Base-by-base conservation (phyloP, 768 basidiomycete genomes). In the Hygrophorus pudorinus region DNA sequence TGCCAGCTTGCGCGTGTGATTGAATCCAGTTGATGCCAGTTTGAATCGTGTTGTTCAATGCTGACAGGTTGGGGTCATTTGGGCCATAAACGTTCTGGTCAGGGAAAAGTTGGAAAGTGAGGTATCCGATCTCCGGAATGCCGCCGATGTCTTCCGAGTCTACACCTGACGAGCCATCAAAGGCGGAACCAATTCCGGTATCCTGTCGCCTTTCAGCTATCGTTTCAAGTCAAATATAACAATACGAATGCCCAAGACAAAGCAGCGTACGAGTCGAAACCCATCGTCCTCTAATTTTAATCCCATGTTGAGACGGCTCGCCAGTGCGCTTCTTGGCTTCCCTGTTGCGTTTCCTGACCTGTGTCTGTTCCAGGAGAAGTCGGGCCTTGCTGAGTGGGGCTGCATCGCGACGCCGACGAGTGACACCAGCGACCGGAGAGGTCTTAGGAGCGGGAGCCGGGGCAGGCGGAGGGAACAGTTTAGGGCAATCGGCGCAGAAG, bases 71-170 rank as follows among this genome's bases (percentile, higher is more conserved):
- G 12, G 75, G 70, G 55, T 79, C 76, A 20, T 58, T 52, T 17
- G 66, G 46, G 24, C 62, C 72, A 51, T 81, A 82, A 30, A 59
- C 55, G 48, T 75, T 68, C 56, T 84, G 82, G 53, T 85, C 79
- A 14, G 82, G 81, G 70, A 83, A 82, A 18, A 81, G 50, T 46
- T 75, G 78, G 67, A 80, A 80, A 13, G 75, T 66, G 27, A 68
- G 62, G 51, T 79, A 81, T 5, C 69, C 72, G 48, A 84, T 74
- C 9, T 71, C 32, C 0, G 75, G 75, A 45, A 78, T 77, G 48
- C 60, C 73, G 44, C 68, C 48, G 41, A 84, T 78, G 48, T 83
- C 81, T 51, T 79, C 73, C 44, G 72, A 75, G 55, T 85, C 81
- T 14, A 83, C 77, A 28, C 80, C 80, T 28, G 65, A 63, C n/a